Conservation (phyloP, 208 protist species). For the Acanthamoeba quina region DNA sequence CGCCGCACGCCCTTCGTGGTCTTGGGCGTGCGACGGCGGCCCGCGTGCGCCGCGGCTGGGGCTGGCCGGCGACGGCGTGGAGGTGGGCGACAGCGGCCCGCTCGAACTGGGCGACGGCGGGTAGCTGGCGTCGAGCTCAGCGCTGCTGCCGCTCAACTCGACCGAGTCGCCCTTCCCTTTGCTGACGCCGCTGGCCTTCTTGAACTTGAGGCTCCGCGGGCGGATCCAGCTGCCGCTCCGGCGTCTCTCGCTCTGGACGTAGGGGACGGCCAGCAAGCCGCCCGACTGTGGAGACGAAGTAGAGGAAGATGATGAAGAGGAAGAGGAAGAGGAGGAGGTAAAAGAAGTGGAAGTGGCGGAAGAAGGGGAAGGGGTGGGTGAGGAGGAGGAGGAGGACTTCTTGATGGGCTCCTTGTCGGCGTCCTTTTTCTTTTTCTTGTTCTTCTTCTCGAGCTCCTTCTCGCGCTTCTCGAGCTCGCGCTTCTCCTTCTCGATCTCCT, state of each 20-base stretch:
- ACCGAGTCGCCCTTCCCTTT: neutral
- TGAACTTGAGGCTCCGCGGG: conserved; percentile 28
- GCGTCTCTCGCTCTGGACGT: conserved; percentile 29
- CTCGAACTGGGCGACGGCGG: neutral
- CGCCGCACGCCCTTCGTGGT: too few species aligned
- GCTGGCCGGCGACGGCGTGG: neutral
- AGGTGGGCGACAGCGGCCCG: neutral
- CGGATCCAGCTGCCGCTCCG: conserved; percentile 52
- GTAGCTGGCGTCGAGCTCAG: neutral
- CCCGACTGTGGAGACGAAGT: neutral
- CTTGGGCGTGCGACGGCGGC: neutral
- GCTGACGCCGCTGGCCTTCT: neutral
- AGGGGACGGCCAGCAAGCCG: neutral
- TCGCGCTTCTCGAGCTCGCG: conserved; percentile 27
- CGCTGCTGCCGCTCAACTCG: neutral
- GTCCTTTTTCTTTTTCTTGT: conserved; percentile 38
- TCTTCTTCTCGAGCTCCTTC: conserved; percentile 55
- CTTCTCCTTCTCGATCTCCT: neutral
- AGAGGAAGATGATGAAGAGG: neutral
- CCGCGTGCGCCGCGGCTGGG: neutral
- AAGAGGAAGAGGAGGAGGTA: neutral
- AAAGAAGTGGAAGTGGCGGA: neutral
- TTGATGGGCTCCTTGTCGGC: neutral
- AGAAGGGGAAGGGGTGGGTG: neutral
- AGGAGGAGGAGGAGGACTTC: neutral